Percentiles rank a stretch among this genome's conserved stretches.
phyloP scores from a whole-genome alignment of 495 filamentous ascomycete species.

The Aspergillus affinis region DNA sequence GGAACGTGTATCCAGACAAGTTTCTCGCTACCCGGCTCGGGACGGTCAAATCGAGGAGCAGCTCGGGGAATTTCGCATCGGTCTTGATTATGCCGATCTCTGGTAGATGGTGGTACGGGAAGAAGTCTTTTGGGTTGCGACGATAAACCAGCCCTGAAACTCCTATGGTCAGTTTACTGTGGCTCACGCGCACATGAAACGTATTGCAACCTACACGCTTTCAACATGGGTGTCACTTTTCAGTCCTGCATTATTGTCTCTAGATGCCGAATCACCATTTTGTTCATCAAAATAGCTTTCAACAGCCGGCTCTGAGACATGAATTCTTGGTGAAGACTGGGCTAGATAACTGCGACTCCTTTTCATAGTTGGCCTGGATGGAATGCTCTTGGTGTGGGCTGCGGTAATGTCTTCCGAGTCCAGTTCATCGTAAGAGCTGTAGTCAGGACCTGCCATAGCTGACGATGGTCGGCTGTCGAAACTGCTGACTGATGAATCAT shows the following conservation, averaged over 20 bases:
- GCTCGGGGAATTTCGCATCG: conserved; percentile 29
- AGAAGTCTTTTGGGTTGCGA: conserved; percentile 26
- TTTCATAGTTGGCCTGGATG: conserved; percentile 23
- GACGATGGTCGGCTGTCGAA: conserved; percentile 34
- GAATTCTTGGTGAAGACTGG: conserved; percentile 30
- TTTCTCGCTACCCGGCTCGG: conserved; percentile 44
- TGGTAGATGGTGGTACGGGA: conserved; percentile 25
- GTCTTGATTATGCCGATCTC: conserved; percentile 29
- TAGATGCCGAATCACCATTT: conserved; percentile 9
- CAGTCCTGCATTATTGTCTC: conserved; percentile 1
- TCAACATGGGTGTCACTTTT: no score
- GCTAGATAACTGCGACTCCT: conserved; percentile 29
- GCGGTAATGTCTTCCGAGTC: background rate
- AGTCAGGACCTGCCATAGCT: conserved; percentile 9
- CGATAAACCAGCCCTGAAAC: conserved; percentile 10
- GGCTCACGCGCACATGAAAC: background rate
- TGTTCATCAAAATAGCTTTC: conserved; percentile 27
- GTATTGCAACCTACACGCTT: no score
- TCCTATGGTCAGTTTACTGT: background rate
- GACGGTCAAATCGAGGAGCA: conserved; percentile 38
- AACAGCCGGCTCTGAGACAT: conserved; percentile 30
- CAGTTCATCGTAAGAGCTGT: no score
- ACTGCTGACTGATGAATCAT: conserved; percentile 37
- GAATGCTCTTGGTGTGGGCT: conserved; percentile 12
- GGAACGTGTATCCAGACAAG: conserved; percentile 68